Conservation (phyloP, 148 eudicot species). For the Persicaria tinctoria region DNA sequence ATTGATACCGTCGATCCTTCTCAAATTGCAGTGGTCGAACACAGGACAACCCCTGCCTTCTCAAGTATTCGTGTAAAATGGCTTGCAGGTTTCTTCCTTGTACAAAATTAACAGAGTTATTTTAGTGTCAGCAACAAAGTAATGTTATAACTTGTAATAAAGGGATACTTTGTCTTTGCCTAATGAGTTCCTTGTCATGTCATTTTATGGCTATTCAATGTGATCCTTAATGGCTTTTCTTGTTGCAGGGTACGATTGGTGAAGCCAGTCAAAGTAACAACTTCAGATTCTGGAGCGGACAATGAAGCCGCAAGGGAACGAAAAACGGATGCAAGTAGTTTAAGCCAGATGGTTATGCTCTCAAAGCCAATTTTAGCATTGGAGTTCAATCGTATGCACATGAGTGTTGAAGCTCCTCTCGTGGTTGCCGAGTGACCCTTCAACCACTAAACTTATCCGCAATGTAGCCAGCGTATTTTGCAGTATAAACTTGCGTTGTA, state of each 20-base stretch:
- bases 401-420: slow-evolving; percentile 75
- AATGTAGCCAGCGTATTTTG: no score
- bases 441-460: background rate
- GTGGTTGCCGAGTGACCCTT: slow-evolving; percentile 25
- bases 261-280: slow-evolving; percentile 46
- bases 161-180: no score
- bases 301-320: slow-evolving; percentile 15
- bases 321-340: slow-evolving; percentile 28
- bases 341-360: slow-evolving; percentile 61
- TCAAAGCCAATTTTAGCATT: slow-evolving; percentile 82
- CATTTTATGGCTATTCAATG: background rate
- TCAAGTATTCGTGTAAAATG: slow-evolving; percentile 77
- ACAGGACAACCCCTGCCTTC: slow-evolving; percentile 52
- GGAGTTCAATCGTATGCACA: slow-evolving; percentile 58
- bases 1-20: background rate
- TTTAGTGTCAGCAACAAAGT: background rate
- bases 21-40: slow-evolving; percentile 62
- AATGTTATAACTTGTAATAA: no score
- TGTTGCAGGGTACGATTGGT: slow-evolving; percentile 54
- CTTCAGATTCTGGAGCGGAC: slow-evolving; percentile 21
- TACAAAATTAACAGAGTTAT: background rate
- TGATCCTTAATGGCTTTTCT: background rate
- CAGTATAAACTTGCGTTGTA: no score
- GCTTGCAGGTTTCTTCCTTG: slow-evolving; percentile 58
- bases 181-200: background rate